Conservation (phyloP, 2,329 filamentous ascomycete genomes). For the Rhinocladiella mackenziei region DNA sequence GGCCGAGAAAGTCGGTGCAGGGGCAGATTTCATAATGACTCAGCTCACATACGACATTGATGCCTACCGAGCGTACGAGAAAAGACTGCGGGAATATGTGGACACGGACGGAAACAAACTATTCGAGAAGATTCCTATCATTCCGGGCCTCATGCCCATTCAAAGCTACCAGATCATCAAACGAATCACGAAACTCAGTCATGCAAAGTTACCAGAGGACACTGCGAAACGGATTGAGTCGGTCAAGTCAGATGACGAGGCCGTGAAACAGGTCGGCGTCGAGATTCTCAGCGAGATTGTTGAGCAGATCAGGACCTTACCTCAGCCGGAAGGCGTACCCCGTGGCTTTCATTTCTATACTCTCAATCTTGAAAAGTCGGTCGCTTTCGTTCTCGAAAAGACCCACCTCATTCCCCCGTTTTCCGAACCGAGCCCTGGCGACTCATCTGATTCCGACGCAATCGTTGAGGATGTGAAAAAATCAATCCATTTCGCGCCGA, state of each 20-base stretch:
- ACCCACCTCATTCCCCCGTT: constrained; percentile 70
- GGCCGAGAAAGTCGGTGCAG: constrained; percentile 83
- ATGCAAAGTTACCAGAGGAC: constrained; percentile 71
- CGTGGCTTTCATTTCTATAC: constrained; percentile 97
- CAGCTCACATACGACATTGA: constrained; percentile 92
- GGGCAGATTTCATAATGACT: constrained; percentile 97
- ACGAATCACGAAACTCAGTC: constrained; percentile 88
- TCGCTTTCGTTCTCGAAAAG: constrained; percentile 85
- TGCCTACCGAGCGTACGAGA: constrained; percentile 78
- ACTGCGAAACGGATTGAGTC: constrained; percentile 61
- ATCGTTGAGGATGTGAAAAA: constrained; percentile 36
- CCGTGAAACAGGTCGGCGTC: constrained; percentile 47
- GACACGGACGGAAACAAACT: constrained; percentile 56
- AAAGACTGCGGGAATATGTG: constrained; percentile 68
- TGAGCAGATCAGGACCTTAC: constrained; percentile 66
- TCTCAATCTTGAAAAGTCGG: constrained; percentile 77
- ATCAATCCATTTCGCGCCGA: background rate
- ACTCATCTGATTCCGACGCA: constrained; percentile 43
- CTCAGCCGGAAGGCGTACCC: constrained; percentile 49
- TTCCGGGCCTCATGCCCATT: constrained; percentile 94
- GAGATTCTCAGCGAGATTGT: constrained; percentile 78
- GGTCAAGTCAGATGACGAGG: constrained; percentile 46
- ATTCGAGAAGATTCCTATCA: constrained; percentile 83
- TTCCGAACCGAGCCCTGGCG: constrained; percentile 25
- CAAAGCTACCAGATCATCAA: constrained; percentile 96